Evolutionary conservation across 257 asterid genomes (phyloP).

Genomic region (Mentha longifolia): DNA sequence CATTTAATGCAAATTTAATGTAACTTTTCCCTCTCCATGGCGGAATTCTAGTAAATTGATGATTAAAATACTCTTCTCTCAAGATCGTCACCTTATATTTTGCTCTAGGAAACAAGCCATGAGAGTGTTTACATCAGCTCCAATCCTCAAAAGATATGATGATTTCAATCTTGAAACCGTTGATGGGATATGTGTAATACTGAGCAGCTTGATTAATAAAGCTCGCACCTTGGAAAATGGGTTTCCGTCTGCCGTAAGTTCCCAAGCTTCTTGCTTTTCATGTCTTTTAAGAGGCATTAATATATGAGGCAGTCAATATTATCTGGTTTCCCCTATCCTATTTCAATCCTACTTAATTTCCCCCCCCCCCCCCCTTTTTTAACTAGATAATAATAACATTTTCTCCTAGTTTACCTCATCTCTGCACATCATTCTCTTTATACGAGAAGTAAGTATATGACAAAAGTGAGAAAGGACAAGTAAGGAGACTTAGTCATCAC

Average conservation of each 20-base stretch:
- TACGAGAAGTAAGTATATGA: too few relatives aligned
- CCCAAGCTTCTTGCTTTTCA: conserved; percentile 23
- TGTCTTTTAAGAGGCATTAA: conserved; percentile 20
- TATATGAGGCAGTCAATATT: not conserved
- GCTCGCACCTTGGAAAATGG: too few relatives aligned
- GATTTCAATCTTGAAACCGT: too few relatives aligned
- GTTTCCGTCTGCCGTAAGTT: too few relatives aligned
- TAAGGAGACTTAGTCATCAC: too few relatives aligned
- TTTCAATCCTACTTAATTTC: not conserved
- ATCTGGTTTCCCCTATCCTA: conserved; percentile 8
- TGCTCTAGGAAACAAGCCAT: conserved; percentile 56
- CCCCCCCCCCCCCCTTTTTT: not conserved
- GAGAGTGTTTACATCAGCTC: conserved; percentile 72
- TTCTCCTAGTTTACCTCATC: not conserved
- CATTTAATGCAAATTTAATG: conserved; percentile 3
- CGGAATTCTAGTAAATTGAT: conserved; percentile 23
- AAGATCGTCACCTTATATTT: conserved; percentile 27
- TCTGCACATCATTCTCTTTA: not conserved
- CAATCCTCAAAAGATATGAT: too few relatives aligned
- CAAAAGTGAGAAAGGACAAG: too few relatives aligned
- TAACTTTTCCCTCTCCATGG: not conserved
- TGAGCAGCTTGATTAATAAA: too few relatives aligned
- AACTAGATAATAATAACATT: too few relatives aligned
- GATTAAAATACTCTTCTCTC: conserved; percentile 1
- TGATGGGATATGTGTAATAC: too few relatives aligned